Evolutionary conservation across 2,329 filamentous ascomycete genomes (phyloP).

Genomic region (Blastomyces percursus): DNA sequence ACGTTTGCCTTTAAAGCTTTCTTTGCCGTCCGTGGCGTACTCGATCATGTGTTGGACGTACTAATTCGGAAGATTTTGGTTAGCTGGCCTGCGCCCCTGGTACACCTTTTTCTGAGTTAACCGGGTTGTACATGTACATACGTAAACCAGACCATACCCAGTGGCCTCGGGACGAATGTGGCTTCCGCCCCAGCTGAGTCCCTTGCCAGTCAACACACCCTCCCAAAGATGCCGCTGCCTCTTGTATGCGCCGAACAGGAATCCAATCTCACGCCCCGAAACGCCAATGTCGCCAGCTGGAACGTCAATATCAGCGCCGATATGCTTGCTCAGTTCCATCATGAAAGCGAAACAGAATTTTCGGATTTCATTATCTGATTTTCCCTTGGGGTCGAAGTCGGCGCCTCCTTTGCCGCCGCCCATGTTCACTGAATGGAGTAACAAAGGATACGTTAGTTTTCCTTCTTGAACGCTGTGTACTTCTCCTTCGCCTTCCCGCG

Average conservation of each 20-base stretch:
- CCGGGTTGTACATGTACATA: conserved; percentile 35
- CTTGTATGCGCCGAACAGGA: conserved; percentile 89
- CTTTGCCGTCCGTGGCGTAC: conserved; percentile 66
- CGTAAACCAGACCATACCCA: conserved; percentile 89
- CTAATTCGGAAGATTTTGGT: conserved; percentile 23
- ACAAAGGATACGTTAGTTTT: background rate
- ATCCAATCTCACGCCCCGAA: conserved; percentile 82
- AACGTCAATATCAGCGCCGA: conserved; percentile 90
- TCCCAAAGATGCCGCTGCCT: conserved; percentile 82
- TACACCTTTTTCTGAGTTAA: background rate
- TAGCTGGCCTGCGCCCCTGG: background rate
- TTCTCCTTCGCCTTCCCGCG: background rate
- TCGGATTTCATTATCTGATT: conserved; percentile 93
- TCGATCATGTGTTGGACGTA: conserved; percentile 94
- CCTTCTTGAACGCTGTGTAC: background rate
- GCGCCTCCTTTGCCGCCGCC: conserved; percentile 95
- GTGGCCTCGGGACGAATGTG: conserved; percentile 95
- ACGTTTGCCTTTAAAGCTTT: conserved; percentile 78
- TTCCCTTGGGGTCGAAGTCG: conserved; percentile 98
- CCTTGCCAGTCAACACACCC: conserved; percentile 94
- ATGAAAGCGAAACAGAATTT: conserved; percentile 96
- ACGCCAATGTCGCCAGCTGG: conserved; percentile 97
- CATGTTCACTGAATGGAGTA: conserved; percentile 57
- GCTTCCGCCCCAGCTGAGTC: conserved; percentile 79
- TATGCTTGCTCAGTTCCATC: conserved; percentile 90